Evolutionary conservation across 768 basidiomycete genomes (phyloP), one percentile per base, ranked within the genome.

Genomic region (Solioccasus polychromus): DNA sequence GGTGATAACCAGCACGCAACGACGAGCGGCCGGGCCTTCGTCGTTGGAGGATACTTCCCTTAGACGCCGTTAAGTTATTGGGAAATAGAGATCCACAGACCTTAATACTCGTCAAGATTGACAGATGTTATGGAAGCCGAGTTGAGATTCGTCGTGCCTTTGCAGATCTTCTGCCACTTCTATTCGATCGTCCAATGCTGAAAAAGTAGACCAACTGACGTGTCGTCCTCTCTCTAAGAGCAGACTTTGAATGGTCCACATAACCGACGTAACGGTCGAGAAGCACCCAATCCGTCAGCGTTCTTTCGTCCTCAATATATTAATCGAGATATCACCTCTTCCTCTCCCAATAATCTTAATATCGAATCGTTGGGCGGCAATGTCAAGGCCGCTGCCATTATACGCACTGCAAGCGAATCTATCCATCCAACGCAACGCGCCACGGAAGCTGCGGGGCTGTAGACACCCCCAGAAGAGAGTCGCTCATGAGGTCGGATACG

Each of bases 21-120:
- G 32, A 32, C 30, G 42, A 29, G 26, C 22, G 42, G 37, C 24
- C 34, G 29, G 30, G 14, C 18, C 53, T 50, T 54, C 55, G 32
- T 29, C 39, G 24, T 14, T 42, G 42, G 48, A 29, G 42, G 25
- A 32, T 43, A 18, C 48, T 18, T n/a, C 37, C 45, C 42, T 39
- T 45, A 49, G 57, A 53, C 49, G 47, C 51, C 50, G 44, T 52
- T 43, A 35, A 35, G n/a, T 42, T 35, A 38, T 43, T 44, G 28
- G 38, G 18, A 49, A 39, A 41, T 38, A 52, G 39, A 57, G 58
- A 53, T 60, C 51, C 51, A 58, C 57, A 43, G 43, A 47, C 50
- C 43, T 45, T 32, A 26, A 47, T 45, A 26, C 44, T 51, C 42
- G 48, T 55, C 48, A 36, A 49, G 57, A 59, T 52, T 55, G 59